These are phyloP conservation scores for Lolium multiflorum DNA, from an alignment of 176 grass and related monocot genomes.

Conservation along the genomic window DNA sequence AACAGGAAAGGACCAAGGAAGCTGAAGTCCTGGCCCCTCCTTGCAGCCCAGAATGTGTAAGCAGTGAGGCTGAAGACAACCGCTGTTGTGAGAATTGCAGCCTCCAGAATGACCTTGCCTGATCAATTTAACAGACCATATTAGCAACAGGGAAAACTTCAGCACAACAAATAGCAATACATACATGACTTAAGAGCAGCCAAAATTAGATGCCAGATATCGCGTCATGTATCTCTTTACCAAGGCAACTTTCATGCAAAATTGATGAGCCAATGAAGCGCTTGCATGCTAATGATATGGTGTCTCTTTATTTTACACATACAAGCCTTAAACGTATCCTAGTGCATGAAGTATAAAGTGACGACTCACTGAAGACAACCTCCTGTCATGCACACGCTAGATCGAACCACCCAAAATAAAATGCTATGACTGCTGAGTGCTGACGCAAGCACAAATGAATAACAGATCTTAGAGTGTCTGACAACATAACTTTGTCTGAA, in stretches of 20 bases:
- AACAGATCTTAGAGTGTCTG: not conserved
- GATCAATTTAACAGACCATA: slow-evolving; percentile 13
- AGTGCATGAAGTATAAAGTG: not conserved
- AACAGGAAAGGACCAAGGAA: slow-evolving; percentile 96
- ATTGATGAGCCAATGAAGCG: not conserved
- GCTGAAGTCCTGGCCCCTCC: slow-evolving; percentile 85
- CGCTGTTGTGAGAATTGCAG: slow-evolving; percentile 81
- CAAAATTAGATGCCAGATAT: not conserved
- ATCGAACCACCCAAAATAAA: not conserved
- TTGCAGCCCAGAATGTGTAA: slow-evolving; percentile 94
- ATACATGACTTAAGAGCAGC: not conserved
- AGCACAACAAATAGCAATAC: not conserved
- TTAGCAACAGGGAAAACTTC: not conserved
- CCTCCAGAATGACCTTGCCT: slow-evolving; percentile 93
- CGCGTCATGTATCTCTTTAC: slow-evolving; percentile 5
- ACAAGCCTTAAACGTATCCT: not conserved
- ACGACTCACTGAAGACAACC: not conserved
- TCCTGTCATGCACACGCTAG: not conserved
- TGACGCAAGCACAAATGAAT: not conserved
- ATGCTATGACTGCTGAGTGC: not conserved
- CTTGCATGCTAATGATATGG: not conserved
- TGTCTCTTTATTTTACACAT: not conserved
- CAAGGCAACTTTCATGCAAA: not conserved
- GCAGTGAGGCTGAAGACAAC: slow-evolving; percentile 87
- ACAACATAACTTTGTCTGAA: not conserved